Base-by-base conservation (phyloP, 1,284 basidiomycete genomes). In the Inonotus obliquus region DNA sequence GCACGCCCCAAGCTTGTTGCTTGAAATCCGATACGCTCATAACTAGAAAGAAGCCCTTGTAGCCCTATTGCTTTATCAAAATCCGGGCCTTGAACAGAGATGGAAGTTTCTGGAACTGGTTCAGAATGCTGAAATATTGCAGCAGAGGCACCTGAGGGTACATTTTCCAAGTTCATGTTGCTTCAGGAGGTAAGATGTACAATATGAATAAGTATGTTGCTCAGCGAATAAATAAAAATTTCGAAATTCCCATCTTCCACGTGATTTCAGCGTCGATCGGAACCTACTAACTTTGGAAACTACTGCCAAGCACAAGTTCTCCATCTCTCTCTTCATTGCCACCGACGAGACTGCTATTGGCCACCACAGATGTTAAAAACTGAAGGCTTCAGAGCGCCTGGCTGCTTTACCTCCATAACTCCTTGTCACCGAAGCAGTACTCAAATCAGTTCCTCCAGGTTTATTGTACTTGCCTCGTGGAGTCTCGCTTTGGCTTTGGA, bases 21-120 rank as follows among this genome's bases (percentile, higher is more conserved):
- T 73, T 99, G 96, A 71, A 99, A 99, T 14, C 96, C 96, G 57
- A 98, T 97, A 21, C 86, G 84, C 69, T 91, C 86, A 77, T 97
- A 98, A 69, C 84, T 87, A 47, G 77, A 73, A 47, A 99, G 75
- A 66, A 99, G 81, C 39, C 83, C 77, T 53, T 88, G 79, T 29
- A 98, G 78, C 48, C 87, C 86, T 41, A 89, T 73, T 6, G 80
- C 75, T 38, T 84, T 73, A 64, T 94, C 91, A 68, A 98, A 91
- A 74, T 96, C 84, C 3, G 97, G 97, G 0, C 96, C 96, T 70
- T 85, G 76, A 27, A 98, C 91, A 32, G 91, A 80, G 9, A 92
- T 75, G 0, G 91, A 85, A 57, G 84, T 76, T 5, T 81, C 79
- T 7, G 92, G 83, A n/a, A 96, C 74, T 4, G 89, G 87, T 51